phyloP scores from a whole-genome alignment of 2,329 filamentous ascomycete species.

The Penicillium aurantiogriseum region DNA sequence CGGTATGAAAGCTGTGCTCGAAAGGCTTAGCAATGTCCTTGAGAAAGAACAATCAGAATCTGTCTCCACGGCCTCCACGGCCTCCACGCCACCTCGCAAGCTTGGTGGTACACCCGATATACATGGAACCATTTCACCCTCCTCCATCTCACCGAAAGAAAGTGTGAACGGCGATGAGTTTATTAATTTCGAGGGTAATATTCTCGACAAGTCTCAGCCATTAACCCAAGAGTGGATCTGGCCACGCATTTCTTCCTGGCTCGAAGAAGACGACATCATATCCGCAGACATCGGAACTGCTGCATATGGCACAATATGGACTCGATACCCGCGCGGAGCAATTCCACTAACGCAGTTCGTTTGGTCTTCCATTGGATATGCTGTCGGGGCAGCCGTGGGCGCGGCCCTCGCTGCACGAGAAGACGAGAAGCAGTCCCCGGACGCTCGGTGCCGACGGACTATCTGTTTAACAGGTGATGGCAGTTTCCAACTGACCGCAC shows the following conservation, averaged over 20 bases:
- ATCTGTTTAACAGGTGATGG: conserved; percentile 86
- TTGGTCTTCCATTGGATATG: conserved; percentile 63
- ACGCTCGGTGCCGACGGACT: conserved; percentile 53
- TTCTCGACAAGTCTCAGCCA: conserved; percentile 53
- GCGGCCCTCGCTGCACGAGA: conserved; percentile 72
- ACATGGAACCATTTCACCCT: neutral
- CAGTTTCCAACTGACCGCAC: conserved; percentile 76
- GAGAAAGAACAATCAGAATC: conserved; percentile 53
- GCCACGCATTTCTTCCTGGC: conserved; percentile 68
- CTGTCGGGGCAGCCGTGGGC: conserved; percentile 58
- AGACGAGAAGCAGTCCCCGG: conserved; percentile 34
- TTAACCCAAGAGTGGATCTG: conserved; percentile 60
- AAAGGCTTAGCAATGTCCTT: conserved; percentile 60
- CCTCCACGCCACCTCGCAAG: conserved; percentile 22
- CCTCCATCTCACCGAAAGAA: neutral
- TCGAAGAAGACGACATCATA: conserved; percentile 68
- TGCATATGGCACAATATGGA: conserved; percentile 80
- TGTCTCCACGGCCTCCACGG: neutral
- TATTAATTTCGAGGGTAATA: conserved; percentile 42
- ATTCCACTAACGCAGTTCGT: conserved; percentile 73
- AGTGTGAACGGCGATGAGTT: neutral
- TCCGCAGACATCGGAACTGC: conserved; percentile 81
- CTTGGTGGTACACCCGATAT: neutral
- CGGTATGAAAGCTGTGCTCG: conserved; percentile 72
- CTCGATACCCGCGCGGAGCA: conserved; percentile 67